Percentiles rank a stretch among this genome's conserved stretches.
Conservation (phyloP, 1,284 basidiomycete species). For the Malassezia restricta region DNA sequence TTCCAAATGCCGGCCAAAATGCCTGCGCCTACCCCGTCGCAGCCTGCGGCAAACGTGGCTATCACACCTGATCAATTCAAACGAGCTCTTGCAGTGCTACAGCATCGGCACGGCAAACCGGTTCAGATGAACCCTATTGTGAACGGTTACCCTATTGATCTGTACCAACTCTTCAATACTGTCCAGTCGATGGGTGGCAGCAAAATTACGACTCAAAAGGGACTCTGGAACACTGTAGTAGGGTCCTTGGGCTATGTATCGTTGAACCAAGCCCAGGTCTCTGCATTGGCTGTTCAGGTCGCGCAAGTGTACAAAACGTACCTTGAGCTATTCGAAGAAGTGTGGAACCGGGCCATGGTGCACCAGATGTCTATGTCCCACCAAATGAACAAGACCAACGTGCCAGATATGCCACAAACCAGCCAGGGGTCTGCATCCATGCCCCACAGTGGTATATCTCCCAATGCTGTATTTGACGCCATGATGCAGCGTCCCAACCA, state of each 20-base stretch:
- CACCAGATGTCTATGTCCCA: slow-evolving; percentile 29
- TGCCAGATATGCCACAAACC: not conserved
- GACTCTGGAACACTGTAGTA: slow-evolving; percentile 30
- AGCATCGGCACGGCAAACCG: slow-evolving; percentile 33
- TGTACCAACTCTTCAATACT: slow-evolving; percentile 35
- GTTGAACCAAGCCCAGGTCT: slow-evolving; percentile 24
- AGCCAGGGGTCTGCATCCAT: not conserved
- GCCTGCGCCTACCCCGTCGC: slow-evolving; percentile 1
- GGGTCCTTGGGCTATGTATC: slow-evolving; percentile 31
- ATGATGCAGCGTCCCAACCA: not conserved
- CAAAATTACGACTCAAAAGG: slow-evolving; percentile 31
- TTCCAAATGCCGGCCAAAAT: not conserved
- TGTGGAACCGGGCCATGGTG: slow-evolving; percentile 37
- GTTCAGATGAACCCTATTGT: slow-evolving; percentile 27
- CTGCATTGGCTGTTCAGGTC: slow-evolving; percentile 22
- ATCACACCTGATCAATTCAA: slow-evolving; percentile 36
- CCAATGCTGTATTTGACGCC: not conserved
- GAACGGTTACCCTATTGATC: slow-evolving; percentile 28
- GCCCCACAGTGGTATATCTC: not conserved
- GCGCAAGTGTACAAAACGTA: slow-evolving; percentile 29
- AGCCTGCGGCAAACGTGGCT: slow-evolving; percentile 19
- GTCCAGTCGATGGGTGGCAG: slow-evolving; percentile 39
- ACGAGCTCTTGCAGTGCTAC: slow-evolving; percentile 33
- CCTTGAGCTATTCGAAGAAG: slow-evolving; percentile 36
- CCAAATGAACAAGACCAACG: not conserved